A percentile compares a stretch with the other conserved stretches of the same genome.
phyloP scores from a whole-genome alignment of 305 asterid genomes.

The Fraxinus xanthoxyloides region DNA sequence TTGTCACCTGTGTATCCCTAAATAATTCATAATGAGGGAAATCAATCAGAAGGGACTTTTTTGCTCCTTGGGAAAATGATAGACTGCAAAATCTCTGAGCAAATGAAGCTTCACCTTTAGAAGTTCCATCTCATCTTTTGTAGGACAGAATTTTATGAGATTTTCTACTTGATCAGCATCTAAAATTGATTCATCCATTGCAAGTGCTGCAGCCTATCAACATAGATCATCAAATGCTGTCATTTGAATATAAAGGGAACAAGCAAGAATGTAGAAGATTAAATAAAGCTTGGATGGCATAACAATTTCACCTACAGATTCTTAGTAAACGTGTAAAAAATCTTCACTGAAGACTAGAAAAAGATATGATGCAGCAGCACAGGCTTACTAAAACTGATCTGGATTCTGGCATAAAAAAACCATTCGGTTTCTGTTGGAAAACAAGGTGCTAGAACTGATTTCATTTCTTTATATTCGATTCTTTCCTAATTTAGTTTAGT shows the following conservation, averaged over 20 bases:
- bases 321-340: neutral
- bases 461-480: neutral
- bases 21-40: slow-evolving; percentile 23
- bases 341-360: neutral
- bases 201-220: slow-evolving; percentile 92
- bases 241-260: neutral
- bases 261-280: neutral
- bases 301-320: neutral
- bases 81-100: slow-evolving; percentile 19
- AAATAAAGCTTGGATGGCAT: neutral
- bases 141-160: slow-evolving; percentile 94
- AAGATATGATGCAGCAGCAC: neutral
- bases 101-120: slow-evolving; percentile 66
- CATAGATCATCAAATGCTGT: slow-evolving; percentile 17
- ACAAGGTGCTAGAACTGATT: neutral
- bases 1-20: slow-evolving; percentile 85
- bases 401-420: neutral
- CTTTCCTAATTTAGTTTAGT: neutral
- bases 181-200: slow-evolving; percentile 92
- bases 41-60: slow-evolving; percentile 19
- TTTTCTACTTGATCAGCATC: slow-evolving; percentile 99
- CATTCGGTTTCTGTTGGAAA: neutral
- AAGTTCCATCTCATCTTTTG: slow-evolving; percentile 98
- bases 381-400: neutral
- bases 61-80: slow-evolving; percentile 4